Base-by-base conservation (phyloP, 371 early-diverging fungal genomes). In the Chytridium lagenaria region DNA sequence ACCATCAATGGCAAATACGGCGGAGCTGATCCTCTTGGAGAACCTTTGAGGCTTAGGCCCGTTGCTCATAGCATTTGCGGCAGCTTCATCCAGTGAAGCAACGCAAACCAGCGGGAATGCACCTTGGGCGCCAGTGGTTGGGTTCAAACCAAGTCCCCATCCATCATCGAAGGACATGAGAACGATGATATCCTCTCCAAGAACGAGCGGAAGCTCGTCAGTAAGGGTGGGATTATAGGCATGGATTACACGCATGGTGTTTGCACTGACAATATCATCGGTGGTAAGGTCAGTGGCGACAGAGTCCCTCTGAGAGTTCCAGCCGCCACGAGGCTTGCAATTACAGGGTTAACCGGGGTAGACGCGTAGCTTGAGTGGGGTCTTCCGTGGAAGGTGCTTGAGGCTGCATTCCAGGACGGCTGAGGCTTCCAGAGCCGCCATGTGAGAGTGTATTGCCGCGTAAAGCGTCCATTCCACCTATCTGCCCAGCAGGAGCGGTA, bases 91-190 rank as follows among this genome's bases (percentile, higher is more conserved):
- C 36, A 33, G 2, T 3, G 34, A 12, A 15, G 23, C 68, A 31
- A 80, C 80, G 52, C 83, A 82, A 19, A 82, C 83, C 19, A 80
- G 68, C 1, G 83, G 83, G 72, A 82, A 80, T 22, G 83, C 83
- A 16, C 83, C 83, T 30, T 78, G 73, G 33, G 68, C 22, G 26
- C 73, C 72, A 19, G 72, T 79, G 38, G 10, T 49, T 15, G 80
- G 76, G 30, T 71, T 68, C 59, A 72, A 23, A n/a, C 78, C 82
- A 0, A 82, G 69, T 22, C 76, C 80, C 82, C 78, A 79, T 19
- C 82, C 84, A 67, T 83, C 84, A 5, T 75, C 84, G 69, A 80
- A 84, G 30, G 72, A 31, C 10, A 71, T 50, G 3, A 84, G 64
- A 69, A 84, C 59, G 36, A 75, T 55, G 38, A 84, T 68, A n/a